Conservation (phyloP, 305 asterid species). For the Rubia tinctorum region DNA sequence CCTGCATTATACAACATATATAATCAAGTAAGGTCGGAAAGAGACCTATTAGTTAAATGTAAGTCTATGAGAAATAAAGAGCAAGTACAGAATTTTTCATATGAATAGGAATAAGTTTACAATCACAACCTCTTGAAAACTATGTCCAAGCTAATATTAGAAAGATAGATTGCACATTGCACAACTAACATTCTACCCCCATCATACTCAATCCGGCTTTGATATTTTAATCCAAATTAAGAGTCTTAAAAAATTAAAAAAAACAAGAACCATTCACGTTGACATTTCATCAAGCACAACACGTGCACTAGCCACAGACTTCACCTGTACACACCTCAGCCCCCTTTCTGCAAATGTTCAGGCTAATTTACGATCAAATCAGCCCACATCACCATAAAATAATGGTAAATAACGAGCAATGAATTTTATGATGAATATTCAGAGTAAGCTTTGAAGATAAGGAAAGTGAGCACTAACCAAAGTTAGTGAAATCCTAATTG, state of each 20-base stretch:
- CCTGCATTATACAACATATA: slow-evolving; percentile 32
- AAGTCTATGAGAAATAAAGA: neutral
- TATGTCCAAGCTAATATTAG: neutral
- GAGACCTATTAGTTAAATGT: neutral
- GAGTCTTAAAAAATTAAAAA: too few relatives aligned
- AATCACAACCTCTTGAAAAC: neutral
- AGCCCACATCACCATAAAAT: neutral
- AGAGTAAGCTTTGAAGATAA: neutral
- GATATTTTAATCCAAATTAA: too few relatives aligned
- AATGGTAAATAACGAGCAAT: neutral
- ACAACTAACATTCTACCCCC: neutral
- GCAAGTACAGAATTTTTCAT: neutral
- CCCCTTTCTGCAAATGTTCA: neutral
- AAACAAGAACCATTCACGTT: too few relatives aligned
- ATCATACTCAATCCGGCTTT: too few relatives aligned
- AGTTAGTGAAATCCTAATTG: too few relatives aligned
- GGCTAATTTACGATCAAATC: neutral
- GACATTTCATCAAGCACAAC: too few relatives aligned
- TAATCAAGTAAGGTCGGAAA: slow-evolving; percentile 13
- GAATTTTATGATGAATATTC: neutral
- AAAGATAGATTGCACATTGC: slow-evolving; percentile 8
- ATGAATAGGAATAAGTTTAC: neutral
- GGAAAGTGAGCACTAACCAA: slow-evolving; percentile 38
- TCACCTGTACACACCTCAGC: neutral
- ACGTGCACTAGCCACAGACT: neutral